phyloP scores from a whole-genome alignment of 2,329 filamentous ascomycete genomes.

The Botrytis fabae region DNA sequence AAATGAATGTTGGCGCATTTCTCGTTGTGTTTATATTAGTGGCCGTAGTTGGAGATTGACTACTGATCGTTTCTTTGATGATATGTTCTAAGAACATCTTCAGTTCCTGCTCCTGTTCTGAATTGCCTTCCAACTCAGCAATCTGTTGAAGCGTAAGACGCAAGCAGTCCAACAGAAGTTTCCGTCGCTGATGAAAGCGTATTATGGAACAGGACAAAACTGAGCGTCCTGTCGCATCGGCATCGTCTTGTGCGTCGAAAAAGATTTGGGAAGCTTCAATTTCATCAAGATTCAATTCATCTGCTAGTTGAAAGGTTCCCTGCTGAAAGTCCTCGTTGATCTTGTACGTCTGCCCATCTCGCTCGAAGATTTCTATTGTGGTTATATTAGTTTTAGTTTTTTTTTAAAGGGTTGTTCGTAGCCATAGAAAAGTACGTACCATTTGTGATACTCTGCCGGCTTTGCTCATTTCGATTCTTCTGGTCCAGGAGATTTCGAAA shows the following conservation, averaged over 20 bases:
- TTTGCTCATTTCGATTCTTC: conserved; percentile 70
- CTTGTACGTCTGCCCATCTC: conserved; percentile 72
- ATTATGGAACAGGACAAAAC: conserved; percentile 79
- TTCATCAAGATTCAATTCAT: conserved; percentile 89
- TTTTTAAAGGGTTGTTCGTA: not conserved
- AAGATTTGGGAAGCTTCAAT: conserved; percentile 77
- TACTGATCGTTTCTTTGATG: conserved; percentile 28
- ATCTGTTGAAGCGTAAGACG: conserved; percentile 71
- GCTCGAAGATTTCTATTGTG: conserved; percentile 67
- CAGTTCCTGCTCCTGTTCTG: conserved; percentile 53
- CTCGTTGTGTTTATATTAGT: conserved; percentile 35
- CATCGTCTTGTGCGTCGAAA: conserved; percentile 69
- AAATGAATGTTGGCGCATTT: conserved; percentile 57
- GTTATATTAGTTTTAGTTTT: conserved; percentile 11
- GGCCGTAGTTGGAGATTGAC: conserved; percentile 43
- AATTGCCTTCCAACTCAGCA: conserved; percentile 36
- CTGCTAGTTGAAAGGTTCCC: conserved; percentile 75
- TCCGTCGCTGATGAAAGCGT: conserved; percentile 82
- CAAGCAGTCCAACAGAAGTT: conserved; percentile 79
- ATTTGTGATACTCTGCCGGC: conserved; percentile 68
- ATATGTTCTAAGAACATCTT: conserved; percentile 53
- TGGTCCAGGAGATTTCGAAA: conserved; percentile 75
- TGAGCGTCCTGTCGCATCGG: conserved; percentile 67
- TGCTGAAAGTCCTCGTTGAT: conserved; percentile 89
- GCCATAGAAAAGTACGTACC: conserved; percentile 48